Evolutionary conservation across 345 rosid species (phyloP).

Genomic region (Hibiscus syriacus): DNA sequence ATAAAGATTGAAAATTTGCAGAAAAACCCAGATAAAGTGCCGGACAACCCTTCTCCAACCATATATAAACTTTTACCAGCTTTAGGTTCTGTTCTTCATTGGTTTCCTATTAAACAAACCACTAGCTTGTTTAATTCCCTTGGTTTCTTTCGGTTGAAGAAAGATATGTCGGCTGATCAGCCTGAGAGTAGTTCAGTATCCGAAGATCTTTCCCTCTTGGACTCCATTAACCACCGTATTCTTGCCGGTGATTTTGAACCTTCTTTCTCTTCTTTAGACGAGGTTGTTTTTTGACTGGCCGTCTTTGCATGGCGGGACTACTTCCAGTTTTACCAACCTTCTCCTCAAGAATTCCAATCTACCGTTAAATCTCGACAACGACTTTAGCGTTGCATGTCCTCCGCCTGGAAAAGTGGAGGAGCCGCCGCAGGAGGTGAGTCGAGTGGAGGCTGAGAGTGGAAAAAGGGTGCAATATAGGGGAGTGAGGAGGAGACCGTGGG

Average conservation of each 20-base stretch:
- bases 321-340: not conserved
- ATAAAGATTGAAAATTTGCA: not conserved
- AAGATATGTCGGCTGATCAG: no score
- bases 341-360: no score
- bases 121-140: not conserved
- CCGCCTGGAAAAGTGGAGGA: not conserved
- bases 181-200: not conserved
- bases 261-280: not conserved
- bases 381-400: not conserved
- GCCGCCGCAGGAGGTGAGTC: not conserved
- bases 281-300: no score
- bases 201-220: constrained; percentile 15
- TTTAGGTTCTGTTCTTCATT: not conserved
- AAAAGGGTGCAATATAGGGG: constrained; percentile 13
- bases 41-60: not conserved
- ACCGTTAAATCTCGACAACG: no score
- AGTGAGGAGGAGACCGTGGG: constrained; percentile 54
- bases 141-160: not conserved
- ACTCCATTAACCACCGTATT: constrained; percentile 20
- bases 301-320: constrained; percentile 2
- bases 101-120: not conserved
- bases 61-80: not conserved
- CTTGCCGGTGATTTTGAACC: constrained; percentile 20
- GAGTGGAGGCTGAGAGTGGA: not conserved
- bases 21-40: not conserved